phyloP scores from a whole-genome alignment of 2,329 filamentous ascomycete species.

The Xylaria sp. region DNA sequence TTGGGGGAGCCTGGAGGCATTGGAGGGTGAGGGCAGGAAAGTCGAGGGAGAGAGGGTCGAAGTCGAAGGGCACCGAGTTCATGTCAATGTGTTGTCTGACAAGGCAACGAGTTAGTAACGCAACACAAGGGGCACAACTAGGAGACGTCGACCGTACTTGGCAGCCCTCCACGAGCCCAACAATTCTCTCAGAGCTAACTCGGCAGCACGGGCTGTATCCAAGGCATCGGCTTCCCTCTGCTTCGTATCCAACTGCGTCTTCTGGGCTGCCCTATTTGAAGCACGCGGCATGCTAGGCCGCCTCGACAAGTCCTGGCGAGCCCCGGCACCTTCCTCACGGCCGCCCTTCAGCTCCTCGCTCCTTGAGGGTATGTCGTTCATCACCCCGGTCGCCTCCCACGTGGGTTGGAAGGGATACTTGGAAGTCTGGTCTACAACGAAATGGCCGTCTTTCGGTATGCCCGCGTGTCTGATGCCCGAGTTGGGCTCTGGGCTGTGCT shows the following conservation, averaged over 20 bases:
- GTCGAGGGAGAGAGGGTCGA: slow-evolving; percentile 82
- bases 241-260: slow-evolving; percentile 65
- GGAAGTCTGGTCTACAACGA: slow-evolving; percentile 53
- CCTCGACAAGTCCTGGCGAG: slow-evolving; percentile 40
- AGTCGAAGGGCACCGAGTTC: slow-evolving; percentile 67
- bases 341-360: slow-evolving; percentile 47
- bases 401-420: slow-evolving; percentile 60
- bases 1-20: slow-evolving; percentile 78
- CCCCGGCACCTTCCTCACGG: slow-evolving; percentile 34
- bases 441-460: slow-evolving; percentile 47
- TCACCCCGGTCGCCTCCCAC: slow-evolving; percentile 79
- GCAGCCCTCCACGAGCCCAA: slow-evolving; percentile 81
- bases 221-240: slow-evolving; percentile 68
- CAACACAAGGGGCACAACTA: slow-evolving; percentile 1
- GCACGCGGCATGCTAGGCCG: slow-evolving; percentile 43
- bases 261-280: slow-evolving; percentile 56
- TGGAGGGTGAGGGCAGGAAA: slow-evolving; percentile 85
- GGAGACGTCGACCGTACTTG: slow-evolving; percentile 55
- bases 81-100: slow-evolving; percentile 58
- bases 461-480: slow-evolving; percentile 41
- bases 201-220: slow-evolving; percentile 81
- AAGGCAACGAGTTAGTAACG: slow-evolving; percentile 19
- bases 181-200: slow-evolving; percentile 82
- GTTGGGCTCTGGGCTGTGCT: slow-evolving; percentile 47
- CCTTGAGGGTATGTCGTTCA: slow-evolving; percentile 68